Percentiles rank a stretch among this genome's conserved stretches.
Evolutionary conservation across 345 rosid species (phyloP).

Genomic region (Bruguiera parviflora): DNA sequence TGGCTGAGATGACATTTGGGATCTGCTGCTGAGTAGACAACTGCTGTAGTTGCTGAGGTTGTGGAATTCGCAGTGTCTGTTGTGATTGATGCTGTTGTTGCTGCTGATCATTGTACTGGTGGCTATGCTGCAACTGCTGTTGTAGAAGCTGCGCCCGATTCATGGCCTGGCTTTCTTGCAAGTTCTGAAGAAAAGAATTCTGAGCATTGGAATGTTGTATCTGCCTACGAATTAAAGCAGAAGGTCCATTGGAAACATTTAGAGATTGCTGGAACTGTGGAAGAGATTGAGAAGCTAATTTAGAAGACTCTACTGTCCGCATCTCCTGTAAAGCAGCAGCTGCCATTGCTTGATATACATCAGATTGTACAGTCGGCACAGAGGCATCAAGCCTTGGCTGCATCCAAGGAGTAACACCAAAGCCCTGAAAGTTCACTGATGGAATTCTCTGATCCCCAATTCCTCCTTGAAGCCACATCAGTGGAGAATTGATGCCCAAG

Average conservation of each 20-base stretch:
- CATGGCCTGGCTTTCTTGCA: slow-evolving; percentile 30
- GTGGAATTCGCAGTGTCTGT: slow-evolving; percentile 11
- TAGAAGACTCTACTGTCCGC: slow-evolving; percentile 36
- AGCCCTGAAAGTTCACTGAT: slow-evolving; percentile 41
- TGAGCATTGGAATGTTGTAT: slow-evolving; percentile 34
- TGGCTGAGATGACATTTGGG: slow-evolving; percentile 16
- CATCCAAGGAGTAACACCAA: slow-evolving; percentile 41
- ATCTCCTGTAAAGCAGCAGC: slow-evolving; percentile 48
- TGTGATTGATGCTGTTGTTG: slow-evolving; percentile 20
- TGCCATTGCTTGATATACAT: slow-evolving; percentile 45
- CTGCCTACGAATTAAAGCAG: slow-evolving; percentile 36
- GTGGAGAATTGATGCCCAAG: slow-evolving; percentile 35
- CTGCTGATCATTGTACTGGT: slow-evolving; percentile 28
- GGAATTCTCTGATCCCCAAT: slow-evolving; percentile 41
- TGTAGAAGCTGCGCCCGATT: slow-evolving; percentile 35
- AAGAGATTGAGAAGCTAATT: slow-evolving; percentile 34
- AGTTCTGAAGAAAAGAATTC: slow-evolving; percentile 23
- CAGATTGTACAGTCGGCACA: slow-evolving; percentile 31
- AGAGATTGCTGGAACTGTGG: slow-evolving; percentile 35
- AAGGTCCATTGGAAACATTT: slow-evolving; percentile 18
- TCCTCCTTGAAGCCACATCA: slow-evolving; percentile 47
- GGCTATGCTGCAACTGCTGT: slow-evolving; percentile 30
- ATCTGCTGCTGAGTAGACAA: slow-evolving; percentile 28
- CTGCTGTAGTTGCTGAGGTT: slow-evolving; percentile 30
- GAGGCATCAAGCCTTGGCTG: slow-evolving; percentile 41